Percentiles rank a stretch among this genome's conserved stretches.
phyloP scores from a whole-genome alignment of 805 yeast genomes.

The Ogataea paraovalis region DNA sequence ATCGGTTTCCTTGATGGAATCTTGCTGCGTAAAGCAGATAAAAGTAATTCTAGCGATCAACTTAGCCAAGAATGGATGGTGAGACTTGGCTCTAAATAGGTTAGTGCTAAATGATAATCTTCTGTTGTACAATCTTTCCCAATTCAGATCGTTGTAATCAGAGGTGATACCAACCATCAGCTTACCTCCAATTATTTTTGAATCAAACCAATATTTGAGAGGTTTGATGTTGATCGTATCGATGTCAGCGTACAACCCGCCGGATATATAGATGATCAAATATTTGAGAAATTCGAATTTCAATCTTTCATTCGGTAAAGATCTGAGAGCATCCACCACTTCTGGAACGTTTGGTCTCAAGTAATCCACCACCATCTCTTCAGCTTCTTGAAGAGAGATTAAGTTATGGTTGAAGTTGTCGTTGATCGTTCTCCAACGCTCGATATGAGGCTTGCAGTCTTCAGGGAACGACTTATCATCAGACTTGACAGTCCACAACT shows the following conservation, averaged over 20 bases:
- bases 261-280: constrained; percentile 43
- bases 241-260: constrained; percentile 55
- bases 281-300: constrained; percentile 52
- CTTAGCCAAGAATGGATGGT: constrained; percentile 33
- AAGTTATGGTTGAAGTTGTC: constrained; percentile 29
- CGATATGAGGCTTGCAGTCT: constrained; percentile 28
- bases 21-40: constrained; percentile 24
- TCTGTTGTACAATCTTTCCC: constrained; percentile 31
- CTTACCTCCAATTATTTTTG: constrained; percentile 19
- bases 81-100: constrained; percentile 29
- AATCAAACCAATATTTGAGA: constrained; percentile 23
- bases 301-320: constrained; percentile 47
- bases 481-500: constrained; percentile 26
- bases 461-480: constrained; percentile 30
- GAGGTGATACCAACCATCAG: constrained; percentile 28
- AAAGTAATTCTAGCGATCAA: constrained; percentile 30
- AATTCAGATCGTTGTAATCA: constrained; percentile 30
- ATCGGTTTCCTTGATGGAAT: constrained; percentile 20
- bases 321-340: constrained; percentile 44
- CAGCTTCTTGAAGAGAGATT: constrained; percentile 28
- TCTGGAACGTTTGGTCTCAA: constrained; percentile 41
- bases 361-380: constrained; percentile 24
- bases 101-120: constrained; percentile 28
- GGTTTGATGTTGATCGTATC: constrained; percentile 51
- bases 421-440: constrained; percentile 32